These are phyloP conservation scores for Eucalyptus grandis DNA, from an alignment of 345 rosid species.

Conservation along the genomic window DNA sequence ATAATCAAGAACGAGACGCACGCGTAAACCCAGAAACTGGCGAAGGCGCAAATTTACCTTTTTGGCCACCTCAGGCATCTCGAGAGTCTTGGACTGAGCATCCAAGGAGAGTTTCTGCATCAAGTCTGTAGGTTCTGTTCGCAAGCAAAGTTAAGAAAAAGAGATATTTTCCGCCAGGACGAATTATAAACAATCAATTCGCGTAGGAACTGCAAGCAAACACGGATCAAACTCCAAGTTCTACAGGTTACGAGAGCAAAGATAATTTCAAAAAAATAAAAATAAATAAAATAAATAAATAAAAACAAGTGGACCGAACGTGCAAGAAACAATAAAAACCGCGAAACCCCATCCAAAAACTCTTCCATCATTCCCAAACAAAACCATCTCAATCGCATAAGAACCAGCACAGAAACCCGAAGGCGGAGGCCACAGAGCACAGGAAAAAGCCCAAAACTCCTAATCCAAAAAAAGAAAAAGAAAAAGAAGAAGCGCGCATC, in stretches of 20 bases:
- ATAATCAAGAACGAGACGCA: not conserved
- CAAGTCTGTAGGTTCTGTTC: slow-evolving; percentile 22
- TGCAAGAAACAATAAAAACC: not conserved
- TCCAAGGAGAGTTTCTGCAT: slow-evolving; percentile 22
- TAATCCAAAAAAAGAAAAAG: not conserved
- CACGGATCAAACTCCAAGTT: not conserved
- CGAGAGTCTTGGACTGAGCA: slow-evolving; percentile 12
- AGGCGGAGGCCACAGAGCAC: not conserved
- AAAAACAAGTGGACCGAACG: not conserved
- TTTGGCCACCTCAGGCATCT: slow-evolving; percentile 18
- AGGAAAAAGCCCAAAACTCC: not conserved
- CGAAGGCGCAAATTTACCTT: slow-evolving; percentile 2
- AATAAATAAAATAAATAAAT: not conserved
- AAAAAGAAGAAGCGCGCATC: not conserved
- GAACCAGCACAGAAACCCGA: not conserved
- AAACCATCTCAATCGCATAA: not conserved
- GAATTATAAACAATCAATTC: not conserved
- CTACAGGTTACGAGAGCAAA: not conserved
- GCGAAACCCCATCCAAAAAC: not conserved
- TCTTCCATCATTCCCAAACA: not conserved
- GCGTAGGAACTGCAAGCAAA: not conserved
- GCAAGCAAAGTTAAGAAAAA: slow-evolving; percentile 2
- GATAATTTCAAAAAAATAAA: not conserved
- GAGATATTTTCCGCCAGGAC: not conserved
- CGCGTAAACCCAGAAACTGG: not conserved